Evolutionary conservation across 352 stramenopile genomes (phyloP).

Genomic region (Pythium sp.): DNA sequence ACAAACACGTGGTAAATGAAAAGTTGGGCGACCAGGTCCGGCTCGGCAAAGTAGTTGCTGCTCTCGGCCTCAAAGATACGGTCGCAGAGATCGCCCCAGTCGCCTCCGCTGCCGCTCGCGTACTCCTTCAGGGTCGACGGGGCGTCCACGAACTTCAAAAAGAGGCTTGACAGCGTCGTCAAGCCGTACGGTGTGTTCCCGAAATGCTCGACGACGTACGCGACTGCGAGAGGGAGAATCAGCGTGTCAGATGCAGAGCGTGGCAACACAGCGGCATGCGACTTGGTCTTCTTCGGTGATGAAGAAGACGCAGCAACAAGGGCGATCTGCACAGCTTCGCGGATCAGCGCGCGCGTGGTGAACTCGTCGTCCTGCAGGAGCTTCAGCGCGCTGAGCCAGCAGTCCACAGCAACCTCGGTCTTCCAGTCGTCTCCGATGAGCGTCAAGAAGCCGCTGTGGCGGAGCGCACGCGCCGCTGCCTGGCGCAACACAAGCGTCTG

Average conservation of each 20-base stretch:
- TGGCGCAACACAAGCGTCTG: slow-evolving; percentile 61
- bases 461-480: slow-evolving; percentile 50
- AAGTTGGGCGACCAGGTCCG: slow-evolving; percentile 61
- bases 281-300: background rate
- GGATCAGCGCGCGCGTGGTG: slow-evolving; percentile 29
- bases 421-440: slow-evolving; percentile 5
- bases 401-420: slow-evolving; percentile 35
- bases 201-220: slow-evolving; percentile 43
- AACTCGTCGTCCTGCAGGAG: slow-evolving; percentile 73
- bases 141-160: slow-evolving; percentile 43
- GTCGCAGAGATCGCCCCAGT: slow-evolving; percentile 56
- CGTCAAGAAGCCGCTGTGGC: slow-evolving; percentile 42
- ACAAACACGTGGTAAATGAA: slow-evolving; percentile 41
- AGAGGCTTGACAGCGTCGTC: slow-evolving; percentile 21
- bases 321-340: slow-evolving; percentile 33
- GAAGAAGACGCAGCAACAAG: slow-evolving; percentile 17
- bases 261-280: background rate
- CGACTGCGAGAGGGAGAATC: slow-evolving; percentile 49
- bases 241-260: slow-evolving; percentile 44
- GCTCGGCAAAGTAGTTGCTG: slow-evolving; percentile 75
- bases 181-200: slow-evolving; percentile 27
- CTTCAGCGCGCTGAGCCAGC: slow-evolving; percentile 55
- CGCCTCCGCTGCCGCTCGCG: slow-evolving; percentile 16
- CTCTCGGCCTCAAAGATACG: slow-evolving; percentile 81
- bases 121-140: slow-evolving; percentile 42